These are phyloP conservation scores for Jacaranda mimosifolia DNA, from an alignment of 257 asterid genomes.

Conservation along the genomic window DNA sequence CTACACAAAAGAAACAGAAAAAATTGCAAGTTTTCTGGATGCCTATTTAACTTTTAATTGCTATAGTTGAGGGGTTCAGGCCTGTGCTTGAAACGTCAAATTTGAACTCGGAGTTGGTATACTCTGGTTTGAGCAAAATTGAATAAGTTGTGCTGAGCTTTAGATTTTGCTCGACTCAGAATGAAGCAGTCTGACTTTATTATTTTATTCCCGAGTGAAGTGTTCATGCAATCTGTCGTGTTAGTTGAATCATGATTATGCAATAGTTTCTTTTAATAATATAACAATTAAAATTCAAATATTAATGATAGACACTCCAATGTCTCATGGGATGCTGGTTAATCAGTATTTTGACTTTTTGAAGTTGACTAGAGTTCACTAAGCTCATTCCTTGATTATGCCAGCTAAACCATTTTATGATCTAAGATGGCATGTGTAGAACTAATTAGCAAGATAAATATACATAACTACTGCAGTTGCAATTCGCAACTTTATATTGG, in stretches of 20 bases:
- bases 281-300: not conserved
- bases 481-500: conserved; percentile 1
- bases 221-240: not conserved
- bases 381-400: conserved; percentile 12
- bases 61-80: not conserved
- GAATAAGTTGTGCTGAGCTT: not conserved
- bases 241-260: conserved; percentile 16
- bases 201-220: not conserved
- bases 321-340: conserved; percentile 13
- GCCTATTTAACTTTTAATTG: conserved; percentile 9
- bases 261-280: not conserved
- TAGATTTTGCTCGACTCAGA: not conserved
- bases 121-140: not conserved
- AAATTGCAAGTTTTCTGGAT: not conserved
- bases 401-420: conserved; percentile 5
- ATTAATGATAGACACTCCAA: not conserved
- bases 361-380: not conserved
- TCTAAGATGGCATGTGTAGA: conserved; percentile 24
- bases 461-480: not conserved
- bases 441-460: not conserved
- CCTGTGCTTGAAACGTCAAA: conserved; percentile 8
- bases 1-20: not conserved
- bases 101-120: conserved; percentile 7
- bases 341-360: not conserved
- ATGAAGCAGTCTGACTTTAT: not conserved